These are phyloP conservation scores for Grosmannia penicillata DNA, from an alignment of 2,329 filamentous ascomycete genomes.

Conservation along the genomic window DNA sequence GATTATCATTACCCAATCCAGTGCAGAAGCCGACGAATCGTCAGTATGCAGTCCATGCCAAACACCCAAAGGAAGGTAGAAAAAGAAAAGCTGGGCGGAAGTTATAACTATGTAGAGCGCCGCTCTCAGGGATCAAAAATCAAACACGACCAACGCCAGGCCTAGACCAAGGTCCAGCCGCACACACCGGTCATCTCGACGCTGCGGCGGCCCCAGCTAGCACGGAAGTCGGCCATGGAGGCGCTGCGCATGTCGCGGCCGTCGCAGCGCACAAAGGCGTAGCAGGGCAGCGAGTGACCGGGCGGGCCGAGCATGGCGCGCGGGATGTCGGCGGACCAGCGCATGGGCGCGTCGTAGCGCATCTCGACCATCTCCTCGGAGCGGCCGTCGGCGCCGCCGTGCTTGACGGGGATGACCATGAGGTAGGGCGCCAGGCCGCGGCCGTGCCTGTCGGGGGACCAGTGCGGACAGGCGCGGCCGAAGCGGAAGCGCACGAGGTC, in stretches of 20 bases:
- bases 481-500: conserved; percentile 64
- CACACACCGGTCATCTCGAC: conserved; percentile 30
- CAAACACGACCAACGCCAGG: neutral
- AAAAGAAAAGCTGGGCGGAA: too few relatives aligned
- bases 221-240: conserved; percentile 29
- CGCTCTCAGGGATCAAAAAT: too few relatives aligned
- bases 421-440: conserved; percentile 54
- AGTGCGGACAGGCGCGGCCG: conserved; percentile 66
- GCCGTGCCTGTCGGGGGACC: conserved; percentile 57
- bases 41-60: too few relatives aligned
- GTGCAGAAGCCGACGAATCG: too few relatives aligned
- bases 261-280: conserved; percentile 37
- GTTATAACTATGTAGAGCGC: too few relatives aligned
- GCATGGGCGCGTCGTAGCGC: conserved; percentile 52
- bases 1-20: too few relatives aligned
- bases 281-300: conserved; percentile 53
- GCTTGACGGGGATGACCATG: conserved; percentile 51
- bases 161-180: conserved; percentile 33
- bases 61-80: neutral
- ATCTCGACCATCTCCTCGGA: conserved; percentile 33
- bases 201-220: conserved; percentile 26
- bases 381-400: conserved; percentile 27
- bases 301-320: conserved; percentile 49
- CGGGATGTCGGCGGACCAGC: conserved; percentile 65
- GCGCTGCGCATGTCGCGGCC: conserved; percentile 32